Evolutionary conservation across 805 yeast species (phyloP), one percentile per base, ranked within the genome.

Genomic region (Blastobotrys americana): DNA sequence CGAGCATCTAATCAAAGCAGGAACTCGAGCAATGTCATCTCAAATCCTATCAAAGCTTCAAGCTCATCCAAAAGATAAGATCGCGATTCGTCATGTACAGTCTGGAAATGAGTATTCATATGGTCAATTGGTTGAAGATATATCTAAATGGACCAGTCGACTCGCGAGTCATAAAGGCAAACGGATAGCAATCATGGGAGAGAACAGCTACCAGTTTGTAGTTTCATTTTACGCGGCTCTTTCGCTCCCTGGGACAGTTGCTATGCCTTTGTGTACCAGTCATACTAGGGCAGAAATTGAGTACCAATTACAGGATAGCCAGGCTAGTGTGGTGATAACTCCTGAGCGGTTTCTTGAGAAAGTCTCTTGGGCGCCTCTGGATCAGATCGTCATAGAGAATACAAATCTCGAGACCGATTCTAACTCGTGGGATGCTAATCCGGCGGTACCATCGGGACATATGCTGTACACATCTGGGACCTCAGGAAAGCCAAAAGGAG

Each of bases 381-480:
- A 50, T 21, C 40, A 51, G 39, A 42, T 50, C 38, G 27, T 47
- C 13, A 39, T 49, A 5, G 31, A 25, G 8, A 8, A 8, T 13
- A 47, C 23, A 42, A 58, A 56, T 16, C 55, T 50, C n/a, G 48
- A 36, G 19, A 28, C 49, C 5, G 44, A 48, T 8, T 43, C 22
- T 19, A 19, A 34, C 13, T 27, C 40, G 3, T 22, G 15, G 16
- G 36, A 37, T 15, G 35, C 46, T 10, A 23, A 34, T 8, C 9
- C 42, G 8, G 31, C 10, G 10, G 31, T 13, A 8, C 10, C 10
- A 8, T 54, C 53, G 39, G 70, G 48, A 50, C 61, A 52, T 34
- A 61, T 61, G 39, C 49, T 61, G 16, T 61, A 61, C 52, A 61
- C 65, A 1, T 59, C 64, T n/a, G 65, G 65, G 9, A 61, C 65